Evolutionary conservation across 108 stramenopile species (phyloP).

Genomic region (Cyclotella sp.): DNA sequence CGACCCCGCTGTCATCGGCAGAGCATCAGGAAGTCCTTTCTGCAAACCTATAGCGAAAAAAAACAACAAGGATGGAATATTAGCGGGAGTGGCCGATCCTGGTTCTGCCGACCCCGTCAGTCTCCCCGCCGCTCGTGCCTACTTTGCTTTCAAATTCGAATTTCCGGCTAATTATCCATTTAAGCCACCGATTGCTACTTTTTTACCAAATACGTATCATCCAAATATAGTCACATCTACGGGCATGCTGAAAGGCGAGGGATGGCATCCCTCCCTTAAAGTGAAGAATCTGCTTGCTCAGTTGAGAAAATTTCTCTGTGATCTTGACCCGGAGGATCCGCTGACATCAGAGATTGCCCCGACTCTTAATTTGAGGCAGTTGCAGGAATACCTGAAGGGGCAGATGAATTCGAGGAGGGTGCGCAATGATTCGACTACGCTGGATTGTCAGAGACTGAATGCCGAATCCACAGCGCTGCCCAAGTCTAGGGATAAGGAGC

Average conservation of each 20-base stretch:
- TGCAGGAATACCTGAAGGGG: too few species aligned
- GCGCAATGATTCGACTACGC: too few species aligned
- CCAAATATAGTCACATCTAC: constrained; percentile 76
- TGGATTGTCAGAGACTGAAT: too few species aligned
- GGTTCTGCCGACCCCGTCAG: too few species aligned
- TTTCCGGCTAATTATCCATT: constrained; percentile 57
- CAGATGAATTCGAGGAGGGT: too few species aligned
- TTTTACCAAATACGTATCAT: constrained; percentile 75
- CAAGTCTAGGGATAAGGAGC: too few species aligned
- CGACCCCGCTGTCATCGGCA: constrained; percentile 33
- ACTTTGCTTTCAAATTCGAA: too few species aligned
- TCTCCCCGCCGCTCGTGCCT: constrained; percentile 16
- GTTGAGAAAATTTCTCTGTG: constrained; percentile 48
- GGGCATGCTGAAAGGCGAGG: constrained; percentile 69
- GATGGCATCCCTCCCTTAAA: constrained; percentile 67
- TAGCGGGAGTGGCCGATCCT: constrained; percentile 29
- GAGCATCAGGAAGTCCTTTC: too few species aligned
- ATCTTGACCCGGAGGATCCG: constrained; percentile 56
- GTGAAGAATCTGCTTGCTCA: constrained; percentile 35
- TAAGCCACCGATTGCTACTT: constrained; percentile 77
- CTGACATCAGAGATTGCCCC: constrained; percentile 50
- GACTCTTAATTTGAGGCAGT: too few species aligned
- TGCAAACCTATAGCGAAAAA: constrained; percentile 22
- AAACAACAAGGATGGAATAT: constrained; percentile 14
- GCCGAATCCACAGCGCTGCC: too few species aligned